Evolutionary conservation across 1,284 basidiomycete species (phyloP).

Genomic region (Rhodotorula sp.): DNA sequence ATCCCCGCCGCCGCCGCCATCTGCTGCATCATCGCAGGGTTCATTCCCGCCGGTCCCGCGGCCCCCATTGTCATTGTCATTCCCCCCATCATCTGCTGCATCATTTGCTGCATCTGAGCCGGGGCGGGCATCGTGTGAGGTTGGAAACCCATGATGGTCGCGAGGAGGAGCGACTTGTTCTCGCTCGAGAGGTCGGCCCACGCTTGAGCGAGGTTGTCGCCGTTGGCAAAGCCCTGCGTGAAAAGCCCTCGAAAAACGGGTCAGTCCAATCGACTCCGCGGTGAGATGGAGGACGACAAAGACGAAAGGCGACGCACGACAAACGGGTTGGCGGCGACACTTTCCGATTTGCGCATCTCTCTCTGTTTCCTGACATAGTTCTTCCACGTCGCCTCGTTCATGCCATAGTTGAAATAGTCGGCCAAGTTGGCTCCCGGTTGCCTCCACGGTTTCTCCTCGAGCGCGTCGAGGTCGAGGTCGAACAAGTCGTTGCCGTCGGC

Average conservation of each 20-base stretch:
- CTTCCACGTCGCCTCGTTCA: conserved; percentile 94
- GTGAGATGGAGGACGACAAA: background rate
- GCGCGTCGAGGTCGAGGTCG: conserved; percentile 78
- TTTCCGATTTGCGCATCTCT: conserved; percentile 65
- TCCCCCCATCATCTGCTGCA: conserved; percentile 16
- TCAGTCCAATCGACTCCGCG: background rate
- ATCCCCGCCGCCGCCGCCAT: background rate
- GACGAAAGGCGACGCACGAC: conserved; percentile 48
- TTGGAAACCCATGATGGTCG: conserved; percentile 45
- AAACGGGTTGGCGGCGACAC: conserved; percentile 51
- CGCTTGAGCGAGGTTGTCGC: conserved; percentile 67
- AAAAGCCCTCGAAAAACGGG: background rate
- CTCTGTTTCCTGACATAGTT: conserved; percentile 83
- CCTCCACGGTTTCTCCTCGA: conserved; percentile 84
- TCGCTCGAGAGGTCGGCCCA: conserved; percentile 52
- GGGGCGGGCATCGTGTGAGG: conserved; percentile 23
- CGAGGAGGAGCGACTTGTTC: conserved; percentile 44
- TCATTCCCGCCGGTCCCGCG: conserved; percentile 49
- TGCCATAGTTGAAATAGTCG: conserved; percentile 99
- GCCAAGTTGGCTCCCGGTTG: conserved; percentile 87
- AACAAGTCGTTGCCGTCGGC: conserved; percentile 55
- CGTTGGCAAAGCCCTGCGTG: conserved; percentile 54
- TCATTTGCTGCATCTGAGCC: conserved; percentile 26
- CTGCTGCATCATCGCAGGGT: conserved; percentile 30
- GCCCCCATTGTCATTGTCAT: conserved; percentile 46